Conservation (phyloP, 2,329 filamentous ascomycete species). For the Pestalotiopsis sp. region DNA sequence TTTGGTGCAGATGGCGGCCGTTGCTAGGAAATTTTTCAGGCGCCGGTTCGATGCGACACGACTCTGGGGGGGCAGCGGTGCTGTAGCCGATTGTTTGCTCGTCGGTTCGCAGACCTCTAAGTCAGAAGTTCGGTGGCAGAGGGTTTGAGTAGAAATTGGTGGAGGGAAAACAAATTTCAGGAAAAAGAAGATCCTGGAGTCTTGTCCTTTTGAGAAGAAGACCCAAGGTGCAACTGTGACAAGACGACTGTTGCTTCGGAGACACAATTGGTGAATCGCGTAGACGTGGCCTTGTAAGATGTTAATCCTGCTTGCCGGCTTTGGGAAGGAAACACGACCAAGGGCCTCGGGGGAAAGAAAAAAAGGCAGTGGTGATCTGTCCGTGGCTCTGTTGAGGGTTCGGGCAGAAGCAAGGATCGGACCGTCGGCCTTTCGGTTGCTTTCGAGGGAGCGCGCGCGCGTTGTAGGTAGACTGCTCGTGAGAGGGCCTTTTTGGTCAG, state of each 20-base stretch:
- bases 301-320: neutral
- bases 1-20: neutral
- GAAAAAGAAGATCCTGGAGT: neutral
- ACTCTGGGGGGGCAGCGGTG: neutral
- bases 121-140: neutral
- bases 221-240: conserved; percentile 3
- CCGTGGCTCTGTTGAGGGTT: conserved; percentile 7
- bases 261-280: conserved; percentile 8
- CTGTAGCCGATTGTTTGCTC: neutral
- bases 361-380: neutral
- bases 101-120: neutral
- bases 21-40: neutral
- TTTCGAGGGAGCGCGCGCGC: neutral
- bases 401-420: conserved; percentile 7
- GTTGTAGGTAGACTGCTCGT: neutral
- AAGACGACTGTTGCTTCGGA: conserved; percentile 1
- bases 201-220: neutral
- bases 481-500: neutral
- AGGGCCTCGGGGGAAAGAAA: neutral
- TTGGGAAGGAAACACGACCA: neutral
- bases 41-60: neutral
- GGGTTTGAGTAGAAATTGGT: neutral
- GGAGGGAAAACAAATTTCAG: neutral
- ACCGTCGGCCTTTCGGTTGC: conserved; percentile 11
- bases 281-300: conserved; percentile 14